These are phyloP conservation scores for Bolboschoenoplectus hybrid DNA, from an alignment of 202 grass and related monocot species.

Conservation along the genomic window DNA sequence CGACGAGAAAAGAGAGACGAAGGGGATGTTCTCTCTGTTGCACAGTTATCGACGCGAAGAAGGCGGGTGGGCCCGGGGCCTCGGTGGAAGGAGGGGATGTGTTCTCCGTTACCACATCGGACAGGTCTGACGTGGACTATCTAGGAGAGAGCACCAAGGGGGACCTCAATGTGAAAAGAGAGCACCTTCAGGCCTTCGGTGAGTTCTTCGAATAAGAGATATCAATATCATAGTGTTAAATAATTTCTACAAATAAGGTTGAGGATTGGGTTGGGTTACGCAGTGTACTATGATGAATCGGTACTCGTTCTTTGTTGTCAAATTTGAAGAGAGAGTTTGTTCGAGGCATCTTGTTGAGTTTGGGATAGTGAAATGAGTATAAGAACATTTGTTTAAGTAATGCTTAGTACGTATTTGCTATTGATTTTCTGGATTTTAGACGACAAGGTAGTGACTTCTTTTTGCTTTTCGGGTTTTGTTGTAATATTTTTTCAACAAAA, in stretches of 20 bases:
- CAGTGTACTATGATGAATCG: neutral
- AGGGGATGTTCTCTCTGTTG: conserved; percentile 12
- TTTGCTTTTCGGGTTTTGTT: neutral
- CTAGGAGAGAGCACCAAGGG: conserved; percentile 93
- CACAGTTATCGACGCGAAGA: conserved; percentile 41
- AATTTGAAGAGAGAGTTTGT: neutral
- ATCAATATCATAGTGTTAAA: too few species aligned
- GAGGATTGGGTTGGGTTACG: neutral
- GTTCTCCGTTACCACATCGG: conserved; percentile 84
- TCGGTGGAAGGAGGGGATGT: conserved; percentile 47
- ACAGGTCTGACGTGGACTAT: conserved; percentile 84
- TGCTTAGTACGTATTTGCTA: neutral
- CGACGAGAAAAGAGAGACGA: neutral
- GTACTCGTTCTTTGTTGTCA: neutral
- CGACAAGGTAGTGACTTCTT: neutral
- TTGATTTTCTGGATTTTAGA: neutral
- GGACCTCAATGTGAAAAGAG: conserved; percentile 77
- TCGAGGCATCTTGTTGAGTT: neutral
- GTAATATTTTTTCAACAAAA: neutral
- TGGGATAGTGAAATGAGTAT: neutral
- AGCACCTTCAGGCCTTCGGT: conserved; percentile 72
- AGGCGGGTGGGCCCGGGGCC: conserved; percentile 19
- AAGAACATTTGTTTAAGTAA: neutral
- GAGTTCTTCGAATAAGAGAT: conserved; percentile 41
- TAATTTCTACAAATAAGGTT: neutral